Base-by-base conservation (phyloP, 345 rosid genomes). In the Clausena lansium region DNA sequence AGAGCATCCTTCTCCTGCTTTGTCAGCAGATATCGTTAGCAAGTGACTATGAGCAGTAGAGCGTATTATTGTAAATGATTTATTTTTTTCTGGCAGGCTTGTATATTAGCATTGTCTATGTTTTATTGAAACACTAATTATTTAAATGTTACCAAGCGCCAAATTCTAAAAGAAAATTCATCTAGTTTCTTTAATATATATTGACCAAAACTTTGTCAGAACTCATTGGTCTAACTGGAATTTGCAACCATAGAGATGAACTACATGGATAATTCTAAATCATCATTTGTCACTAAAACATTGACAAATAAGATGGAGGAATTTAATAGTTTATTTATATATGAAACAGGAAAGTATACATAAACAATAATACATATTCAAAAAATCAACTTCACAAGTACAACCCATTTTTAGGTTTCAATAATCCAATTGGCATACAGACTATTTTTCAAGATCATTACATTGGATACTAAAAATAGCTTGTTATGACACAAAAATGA, bases 1-100 rank as follows among this genome's bases (percentile, higher is more conserved):
- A 2, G 95, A 90, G 83, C 97, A 96, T 27, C 81, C 97, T 80
- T 91, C 85, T 52, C 99, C 98, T 96, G 83, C 79, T 85, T 80
- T 85, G 75, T 73, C 73, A 77, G 66, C 62, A 76, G 61, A 64
- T 32, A 57, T 58, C 27, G 59, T 79, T 68, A 76, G 59, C 62
- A 9, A n/a, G 41, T 50, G n/a, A 38, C 7, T 64, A 79, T 70
- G 33, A 67, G 50, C 54, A 54, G 58, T 39, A 8, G 36, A 71
- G 54, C 50, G 7, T 70, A 67, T 39, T 30, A 54, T 24, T 47
- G 59, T 58, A 24, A 60, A 22, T 38, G 1, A 33, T 75, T 52
- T 70, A 68, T 24, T 68, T 74, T 74, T 64, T 58, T 67, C 62
- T 76, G 30, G 61, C 65, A 63, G 35, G 19, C 63, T 59, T 28